Evolutionary conservation across 352 stramenopile genomes (phyloP).

Genomic region (Phytophthora idaei): DNA sequence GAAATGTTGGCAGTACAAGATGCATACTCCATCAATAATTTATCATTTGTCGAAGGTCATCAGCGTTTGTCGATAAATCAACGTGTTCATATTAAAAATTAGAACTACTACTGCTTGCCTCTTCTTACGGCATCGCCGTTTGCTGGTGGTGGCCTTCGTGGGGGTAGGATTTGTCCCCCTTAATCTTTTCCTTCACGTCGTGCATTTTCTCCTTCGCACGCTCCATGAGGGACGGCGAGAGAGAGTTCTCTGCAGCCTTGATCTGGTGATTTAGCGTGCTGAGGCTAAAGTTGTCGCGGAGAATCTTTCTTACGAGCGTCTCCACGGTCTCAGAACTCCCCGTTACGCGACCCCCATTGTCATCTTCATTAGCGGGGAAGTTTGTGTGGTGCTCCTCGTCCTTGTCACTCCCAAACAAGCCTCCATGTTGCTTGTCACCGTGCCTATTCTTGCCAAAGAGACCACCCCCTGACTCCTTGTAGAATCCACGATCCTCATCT

Average conservation of each 20-base stretch:
- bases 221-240: constrained; percentile 30
- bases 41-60: too few species aligned
- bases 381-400: constrained; percentile 8
- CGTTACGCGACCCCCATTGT: constrained; percentile 25
- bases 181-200: constrained; percentile 38
- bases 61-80: too few species aligned
- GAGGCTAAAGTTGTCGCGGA: constrained; percentile 33
- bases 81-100: too few species aligned
- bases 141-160: too few species aligned
- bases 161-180: constrained; percentile 21
- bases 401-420: neutral
- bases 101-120: too few species aligned
- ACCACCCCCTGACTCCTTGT: neutral
- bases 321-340: constrained; percentile 33
- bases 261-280: constrained; percentile 29
- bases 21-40: too few species aligned
- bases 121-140: too few species aligned
- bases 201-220: constrained; percentile 37
- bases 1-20: too few species aligned
- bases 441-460: constrained; percentile 8
- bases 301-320: constrained; percentile 25
- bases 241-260: constrained; percentile 22
- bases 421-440: neutral
- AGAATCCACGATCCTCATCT: too few species aligned
- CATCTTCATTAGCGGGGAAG: constrained; percentile 16